Evolutionary conservation across 2,329 filamentous ascomycete genomes (phyloP).

Genomic region (Neocucurbitaria cava): DNA sequence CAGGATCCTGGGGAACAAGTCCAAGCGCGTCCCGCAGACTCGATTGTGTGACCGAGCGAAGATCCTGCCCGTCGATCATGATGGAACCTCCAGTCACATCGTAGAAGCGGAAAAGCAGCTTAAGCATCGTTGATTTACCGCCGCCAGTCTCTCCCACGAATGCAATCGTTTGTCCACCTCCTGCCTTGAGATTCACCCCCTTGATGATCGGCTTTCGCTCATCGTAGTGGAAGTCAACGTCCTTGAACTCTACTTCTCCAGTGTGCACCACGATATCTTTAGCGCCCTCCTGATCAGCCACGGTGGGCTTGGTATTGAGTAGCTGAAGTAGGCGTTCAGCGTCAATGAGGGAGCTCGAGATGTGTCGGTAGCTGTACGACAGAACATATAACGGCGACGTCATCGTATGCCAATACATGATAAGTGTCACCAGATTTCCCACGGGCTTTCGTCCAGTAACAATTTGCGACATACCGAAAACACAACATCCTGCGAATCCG

Average conservation of each 20-base stretch:
- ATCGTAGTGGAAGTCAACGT: conserved; percentile 65
- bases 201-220: conserved; percentile 59
- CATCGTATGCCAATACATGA: conserved; percentile 67
- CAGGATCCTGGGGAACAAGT: conserved; percentile 69
- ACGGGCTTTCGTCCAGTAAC: conserved; percentile 57
- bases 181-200: conserved; percentile 57
- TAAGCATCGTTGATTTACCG: conserved; percentile 68
- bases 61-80: conserved; percentile 65
- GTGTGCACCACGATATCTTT: conserved; percentile 52
- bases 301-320: conserved; percentile 64
- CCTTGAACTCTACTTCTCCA: conserved; percentile 62
- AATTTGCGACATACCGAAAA: conserved; percentile 63
- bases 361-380: conserved; percentile 56
- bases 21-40: conserved; percentile 66
- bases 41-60: conserved; percentile 64
- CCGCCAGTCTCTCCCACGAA: conserved; percentile 69
- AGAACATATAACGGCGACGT: conserved; percentile 59
- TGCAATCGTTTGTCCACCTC: conserved; percentile 64
- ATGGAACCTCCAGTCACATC: conserved; percentile 63
- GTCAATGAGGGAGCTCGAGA: conserved; percentile 65
- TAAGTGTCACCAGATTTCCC: conserved; percentile 69
- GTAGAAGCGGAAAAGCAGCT: conserved; percentile 67
- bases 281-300: conserved; percentile 53
- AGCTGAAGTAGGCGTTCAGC: conserved; percentile 68
- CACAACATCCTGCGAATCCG: conserved; percentile 57